Percentiles rank a stretch among this genome's conserved stretches.
Conservation (phyloP, 495 filamentous ascomycete genomes). For the Polyplosphaeria fusca region DNA sequence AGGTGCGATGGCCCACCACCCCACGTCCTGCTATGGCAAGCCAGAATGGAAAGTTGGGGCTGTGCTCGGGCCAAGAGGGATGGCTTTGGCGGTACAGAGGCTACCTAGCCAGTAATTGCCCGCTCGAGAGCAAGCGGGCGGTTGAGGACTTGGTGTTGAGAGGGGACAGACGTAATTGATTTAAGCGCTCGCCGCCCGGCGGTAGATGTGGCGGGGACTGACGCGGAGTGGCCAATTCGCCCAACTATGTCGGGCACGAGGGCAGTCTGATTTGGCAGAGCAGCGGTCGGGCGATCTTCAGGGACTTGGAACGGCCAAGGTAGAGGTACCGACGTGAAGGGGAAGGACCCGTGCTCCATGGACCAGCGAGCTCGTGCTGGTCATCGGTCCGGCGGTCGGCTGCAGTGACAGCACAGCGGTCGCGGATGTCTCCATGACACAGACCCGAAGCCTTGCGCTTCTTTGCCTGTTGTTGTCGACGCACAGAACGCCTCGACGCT, state of each 20-base stretch:
- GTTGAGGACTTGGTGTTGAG: slow-evolving; percentile 1
- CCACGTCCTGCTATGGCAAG: too few relatives aligned
- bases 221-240: slow-evolving; percentile 6
- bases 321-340: neutral
- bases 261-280: neutral
- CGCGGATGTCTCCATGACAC: neutral
- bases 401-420: neutral
- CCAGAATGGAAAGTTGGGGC: too few relatives aligned
- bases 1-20: too few relatives aligned
- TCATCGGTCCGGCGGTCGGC: neutral
- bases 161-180: neutral
- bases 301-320: neutral
- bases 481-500: neutral
- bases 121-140: neutral
- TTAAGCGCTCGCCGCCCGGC: neutral
- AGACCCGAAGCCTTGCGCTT: neutral
- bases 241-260: neutral
- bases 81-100: too few relatives aligned
- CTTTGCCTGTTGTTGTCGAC: neutral
- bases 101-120: too few relatives aligned
- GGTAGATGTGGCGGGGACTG: neutral
- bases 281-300: neutral
- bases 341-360: too few relatives aligned
- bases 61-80: too few relatives aligned
- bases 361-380: too few relatives aligned